A percentile compares a stretch with the other conserved stretches of the same genome.
phyloP scores from a whole-genome alignment of 345 rosid species.

The Lumnitzera littorea region DNA sequence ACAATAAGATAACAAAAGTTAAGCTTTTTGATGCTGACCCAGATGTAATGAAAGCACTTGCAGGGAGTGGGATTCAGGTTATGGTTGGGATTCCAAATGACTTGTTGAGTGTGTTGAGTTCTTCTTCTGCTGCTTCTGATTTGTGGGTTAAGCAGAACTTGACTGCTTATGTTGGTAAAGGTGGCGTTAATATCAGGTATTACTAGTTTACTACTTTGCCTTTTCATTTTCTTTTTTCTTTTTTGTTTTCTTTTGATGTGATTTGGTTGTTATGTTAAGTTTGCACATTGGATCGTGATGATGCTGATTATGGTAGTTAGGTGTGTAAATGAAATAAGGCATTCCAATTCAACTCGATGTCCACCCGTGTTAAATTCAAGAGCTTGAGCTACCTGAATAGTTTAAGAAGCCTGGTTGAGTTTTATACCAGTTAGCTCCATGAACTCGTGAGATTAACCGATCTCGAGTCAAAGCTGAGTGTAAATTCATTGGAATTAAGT shows the following conservation, averaged over 20 bases:
- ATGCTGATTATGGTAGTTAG: too few relatives aligned
- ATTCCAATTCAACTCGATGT: too few relatives aligned
- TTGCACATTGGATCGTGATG: too few relatives aligned
- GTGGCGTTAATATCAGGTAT: constrained; percentile 78
- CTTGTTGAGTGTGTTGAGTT: constrained; percentile 42
- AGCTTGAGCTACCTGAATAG: too few relatives aligned
- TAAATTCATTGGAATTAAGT: too few relatives aligned
- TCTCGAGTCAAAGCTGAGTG: too few relatives aligned
- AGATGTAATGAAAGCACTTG: constrained; percentile 43
- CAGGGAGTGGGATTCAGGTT: constrained; percentile 79
- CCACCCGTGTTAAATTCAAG: too few relatives aligned
- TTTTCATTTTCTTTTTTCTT: constrained; percentile 3
- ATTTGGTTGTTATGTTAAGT: not conserved
- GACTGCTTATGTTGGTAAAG: constrained; percentile 63
- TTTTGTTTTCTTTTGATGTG: not conserved
- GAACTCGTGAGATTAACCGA: too few relatives aligned
- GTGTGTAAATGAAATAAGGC: too few relatives aligned
- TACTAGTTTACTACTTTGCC: not conserved
- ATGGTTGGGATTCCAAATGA: constrained; percentile 94
- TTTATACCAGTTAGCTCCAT: too few relatives aligned
- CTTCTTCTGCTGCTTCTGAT: constrained; percentile 55
- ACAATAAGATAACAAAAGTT: constrained; percentile 63
- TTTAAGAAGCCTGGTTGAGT: too few relatives aligned
- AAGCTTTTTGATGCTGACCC: constrained; percentile 89
- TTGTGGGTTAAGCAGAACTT: constrained; percentile 76